Conservation (phyloP, 2,329 filamentous ascomycete genomes). For the Trichoderma asperellum region DNA sequence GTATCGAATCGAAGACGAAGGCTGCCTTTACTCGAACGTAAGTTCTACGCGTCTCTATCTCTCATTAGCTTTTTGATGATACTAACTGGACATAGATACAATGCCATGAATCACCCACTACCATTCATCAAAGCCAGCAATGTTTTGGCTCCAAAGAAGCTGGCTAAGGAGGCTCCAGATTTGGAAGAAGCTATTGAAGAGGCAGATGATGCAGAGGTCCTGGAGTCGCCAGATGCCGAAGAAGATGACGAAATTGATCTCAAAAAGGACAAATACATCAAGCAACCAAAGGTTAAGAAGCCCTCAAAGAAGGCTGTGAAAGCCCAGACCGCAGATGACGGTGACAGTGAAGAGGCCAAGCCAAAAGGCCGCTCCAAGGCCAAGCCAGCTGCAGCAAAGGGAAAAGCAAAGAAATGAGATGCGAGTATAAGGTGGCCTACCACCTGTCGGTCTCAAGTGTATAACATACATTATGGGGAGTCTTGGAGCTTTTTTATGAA, state of each 20-base stretch:
- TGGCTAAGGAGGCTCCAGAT: constrained; percentile 79
- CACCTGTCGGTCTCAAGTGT: not conserved
- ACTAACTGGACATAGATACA: constrained; percentile 65
- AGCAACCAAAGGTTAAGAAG: constrained; percentile 77
- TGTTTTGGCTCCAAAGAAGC: constrained; percentile 72
- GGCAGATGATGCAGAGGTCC: constrained; percentile 73
- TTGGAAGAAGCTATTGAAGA: constrained; percentile 96
- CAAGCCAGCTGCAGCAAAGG: constrained; percentile 48
- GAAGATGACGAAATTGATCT: constrained; percentile 81
- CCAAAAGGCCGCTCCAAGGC: constrained; percentile 52
- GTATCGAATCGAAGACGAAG: constrained; percentile 85
- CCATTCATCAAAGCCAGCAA: constrained; percentile 95
- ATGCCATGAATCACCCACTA: constrained; percentile 80
- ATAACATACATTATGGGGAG: not conserved
- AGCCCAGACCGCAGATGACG: constrained; percentile 55
- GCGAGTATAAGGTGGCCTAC: not conserved
- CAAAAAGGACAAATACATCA: constrained; percentile 95
- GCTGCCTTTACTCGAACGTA: constrained; percentile 85
- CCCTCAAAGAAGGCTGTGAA: constrained; percentile 44
- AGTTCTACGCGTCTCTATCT: constrained; percentile 45
- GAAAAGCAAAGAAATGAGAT: constrained; percentile 52
- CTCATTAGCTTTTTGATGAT: not conserved
- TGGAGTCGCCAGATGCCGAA: constrained; percentile 62
- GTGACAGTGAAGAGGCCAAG: constrained; percentile 54
- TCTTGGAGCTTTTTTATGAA: not conserved